Evolutionary conservation across 768 basidiomycete species (phyloP).

Genomic region (Suillus bovinus): DNA sequence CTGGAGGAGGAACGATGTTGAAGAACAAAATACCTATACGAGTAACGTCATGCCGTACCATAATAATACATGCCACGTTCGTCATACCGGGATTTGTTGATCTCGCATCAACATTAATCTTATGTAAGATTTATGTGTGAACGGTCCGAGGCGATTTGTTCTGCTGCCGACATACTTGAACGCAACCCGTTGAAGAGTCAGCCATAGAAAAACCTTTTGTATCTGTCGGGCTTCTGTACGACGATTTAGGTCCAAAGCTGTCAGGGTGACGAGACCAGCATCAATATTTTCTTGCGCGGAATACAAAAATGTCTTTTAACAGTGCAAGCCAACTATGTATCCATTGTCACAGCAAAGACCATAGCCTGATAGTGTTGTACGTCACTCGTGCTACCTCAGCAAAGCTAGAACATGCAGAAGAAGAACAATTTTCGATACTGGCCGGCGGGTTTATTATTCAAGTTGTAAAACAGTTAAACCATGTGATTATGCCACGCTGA

Average conservation of each 20-base stretch:
- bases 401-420: neutral
- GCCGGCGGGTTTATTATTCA: slow-evolving; percentile 15
- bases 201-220: no score
- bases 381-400: neutral
- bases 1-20: neutral
- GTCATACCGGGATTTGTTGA: neutral
- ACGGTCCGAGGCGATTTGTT: neutral
- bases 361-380: neutral
- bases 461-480: slow-evolving; percentile 33
- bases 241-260: neutral
- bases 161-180: neutral
- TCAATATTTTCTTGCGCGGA: neutral
- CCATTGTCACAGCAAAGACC: neutral
- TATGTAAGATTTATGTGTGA: neutral
- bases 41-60: neutral
- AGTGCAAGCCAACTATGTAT: neutral
- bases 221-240: neutral
- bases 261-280: neutral
- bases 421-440: neutral
- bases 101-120: neutral
- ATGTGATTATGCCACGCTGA: slow-evolving; percentile 42
- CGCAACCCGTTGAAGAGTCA: no score
- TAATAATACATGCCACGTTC: neutral
- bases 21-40: neutral
- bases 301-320: neutral